A percentile compares a stretch with the other conserved stretches of the same genome.
Evolutionary conservation across 768 basidiomycete genomes (phyloP).

Genomic region (Termitomyces sp.): DNA sequence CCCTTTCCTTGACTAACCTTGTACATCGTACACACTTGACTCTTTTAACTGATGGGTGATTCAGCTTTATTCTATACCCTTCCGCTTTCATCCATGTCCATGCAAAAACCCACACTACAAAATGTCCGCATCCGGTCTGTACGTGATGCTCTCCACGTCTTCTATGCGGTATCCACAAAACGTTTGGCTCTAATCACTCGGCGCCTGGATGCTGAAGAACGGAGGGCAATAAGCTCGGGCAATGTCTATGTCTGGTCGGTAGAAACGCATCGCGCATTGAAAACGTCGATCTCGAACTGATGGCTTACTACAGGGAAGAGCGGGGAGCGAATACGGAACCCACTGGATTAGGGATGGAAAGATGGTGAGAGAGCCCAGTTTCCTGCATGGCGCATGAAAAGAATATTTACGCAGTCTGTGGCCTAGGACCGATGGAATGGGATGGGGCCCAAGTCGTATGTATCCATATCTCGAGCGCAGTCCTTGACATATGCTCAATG

Average conservation of each 20-base stretch:
- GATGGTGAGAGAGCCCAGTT: slow-evolving; percentile 47
- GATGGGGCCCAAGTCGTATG: slow-evolving; percentile 84
- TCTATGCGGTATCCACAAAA: slow-evolving; percentile 70
- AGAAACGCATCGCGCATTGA: background rate
- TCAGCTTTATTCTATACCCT: slow-evolving; percentile 18
- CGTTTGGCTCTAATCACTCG: slow-evolving; percentile 74
- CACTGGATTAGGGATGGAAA: slow-evolving; percentile 83
- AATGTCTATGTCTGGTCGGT: slow-evolving; percentile 76
- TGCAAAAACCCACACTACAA: slow-evolving; percentile 75
- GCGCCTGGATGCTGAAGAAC: slow-evolving; percentile 79
- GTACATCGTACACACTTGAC: slow-evolving; percentile 10
- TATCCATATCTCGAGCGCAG: slow-evolving; percentile 25
- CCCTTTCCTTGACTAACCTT: slow-evolving; percentile 34
- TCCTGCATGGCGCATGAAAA: slow-evolving; percentile 4
- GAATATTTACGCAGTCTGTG: slow-evolving; percentile 6
- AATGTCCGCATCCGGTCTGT: slow-evolving; percentile 78
- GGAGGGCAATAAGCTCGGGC: slow-evolving; percentile 66
- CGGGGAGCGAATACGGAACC: slow-evolving; percentile 79
- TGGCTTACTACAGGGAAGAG: slow-evolving; percentile 54
- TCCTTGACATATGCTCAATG: slow-evolving; percentile 4
- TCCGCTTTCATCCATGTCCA: slow-evolving; percentile 27
- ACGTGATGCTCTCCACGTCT: slow-evolving; percentile 77
- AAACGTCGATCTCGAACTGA: background rate
- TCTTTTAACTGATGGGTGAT: slow-evolving; percentile 14
- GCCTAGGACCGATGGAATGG: slow-evolving; percentile 58